Base-by-base conservation (phyloP, 1,284 basidiomycete genomes). In the Somion occarium region DNA sequence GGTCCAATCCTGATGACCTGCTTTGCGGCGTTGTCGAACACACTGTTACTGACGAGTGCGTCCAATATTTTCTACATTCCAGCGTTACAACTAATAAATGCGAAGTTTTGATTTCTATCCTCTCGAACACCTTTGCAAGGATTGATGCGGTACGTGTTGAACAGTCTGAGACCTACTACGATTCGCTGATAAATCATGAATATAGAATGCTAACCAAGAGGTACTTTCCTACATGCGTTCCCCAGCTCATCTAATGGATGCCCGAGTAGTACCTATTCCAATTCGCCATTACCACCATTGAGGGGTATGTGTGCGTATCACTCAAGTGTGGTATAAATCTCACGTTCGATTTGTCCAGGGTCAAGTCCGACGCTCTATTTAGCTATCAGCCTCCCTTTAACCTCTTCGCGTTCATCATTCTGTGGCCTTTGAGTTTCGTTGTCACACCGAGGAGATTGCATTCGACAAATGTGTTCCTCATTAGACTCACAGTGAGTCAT, bases 311-410 rank as follows among this genome's bases (percentile, higher is more conserved):
- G 4, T 20, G 38, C 19, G 49, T 26, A 42, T 45, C 56, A 12
- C 57, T 20, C 24, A 37, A 50, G 18, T 30, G 25, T 2, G 3
- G 7, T 9, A 7, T 24, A 20, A 22, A n/a, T 24, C 3, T 11
- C 38, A 39, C 23, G 12, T 38, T 18, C 44, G 11, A 37, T 13
- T n/a, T 34, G 2, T 43, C 30, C 56, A 90, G 88, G 7, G 88
- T 93, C 63, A 92, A 93, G 66, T 85, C 85, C 4, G 91, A 94
- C 65, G 88, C 89, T 0, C 72, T 96, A n/a, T 92, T 95, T 71
- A 91, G 87, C 47, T 95, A 94, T 64, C 84, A 93, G 57, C 91
- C 88, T 1, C 91, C 91, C 0, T 91, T 91, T 74, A 91, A 91
- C 59, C 72, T 91, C 25, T 67, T 89, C 27, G 92, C 93, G 0